Evolutionary conservation across 1,284 basidiomycete species (phyloP).

Genomic region (Trichosporon sp.): DNA sequence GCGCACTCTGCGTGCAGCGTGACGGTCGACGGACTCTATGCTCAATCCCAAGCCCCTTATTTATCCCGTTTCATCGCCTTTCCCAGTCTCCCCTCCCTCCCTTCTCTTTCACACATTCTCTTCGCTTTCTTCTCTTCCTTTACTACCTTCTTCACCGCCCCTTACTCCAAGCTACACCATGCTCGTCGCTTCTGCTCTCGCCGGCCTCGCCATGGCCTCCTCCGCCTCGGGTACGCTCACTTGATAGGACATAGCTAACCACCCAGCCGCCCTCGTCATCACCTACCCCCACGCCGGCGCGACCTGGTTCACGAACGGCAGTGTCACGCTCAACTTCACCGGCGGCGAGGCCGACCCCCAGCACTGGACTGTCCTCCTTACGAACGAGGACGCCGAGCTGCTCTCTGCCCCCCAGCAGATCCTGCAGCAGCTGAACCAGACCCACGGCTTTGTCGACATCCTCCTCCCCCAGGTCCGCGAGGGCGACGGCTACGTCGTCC

Average conservation of each 20-base stretch:
- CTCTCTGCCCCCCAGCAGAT: slow-evolving; percentile 44
- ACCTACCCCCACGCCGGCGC: slow-evolving; percentile 43
- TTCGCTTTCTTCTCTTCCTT: not conserved
- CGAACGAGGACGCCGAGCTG: slow-evolving; percentile 40
- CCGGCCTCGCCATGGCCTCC: slow-evolving; percentile 16
- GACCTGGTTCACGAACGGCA: slow-evolving; percentile 52
- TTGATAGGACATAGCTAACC: not conserved
- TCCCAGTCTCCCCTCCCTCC: not conserved
- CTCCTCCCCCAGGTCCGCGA: slow-evolving; percentile 37
- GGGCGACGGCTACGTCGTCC: slow-evolving; percentile 56
- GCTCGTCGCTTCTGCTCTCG: slow-evolving; percentile 14
- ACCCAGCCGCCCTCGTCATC: slow-evolving; percentile 45
- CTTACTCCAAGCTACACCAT: not conserved
- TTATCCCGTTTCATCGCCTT: slow-evolving; percentile 20
- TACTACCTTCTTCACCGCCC: not conserved
- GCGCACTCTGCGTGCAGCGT: not conserved
- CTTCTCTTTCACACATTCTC: slow-evolving; percentile 6
- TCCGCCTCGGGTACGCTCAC: slow-evolving; percentile 3
- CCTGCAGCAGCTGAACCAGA: slow-evolving; percentile 40
- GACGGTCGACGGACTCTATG: not conserved
- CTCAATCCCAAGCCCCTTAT: not conserved
- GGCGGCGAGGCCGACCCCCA: slow-evolving; percentile 42
- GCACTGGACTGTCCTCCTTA: slow-evolving; percentile 46
- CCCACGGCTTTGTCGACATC: slow-evolving; percentile 39
- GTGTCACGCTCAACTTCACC: slow-evolving; percentile 53